These are phyloP conservation scores for Penicillium rolfsii DNA, from an alignment of 2,329 filamentous ascomycete species.

Conservation along the genomic window DNA sequence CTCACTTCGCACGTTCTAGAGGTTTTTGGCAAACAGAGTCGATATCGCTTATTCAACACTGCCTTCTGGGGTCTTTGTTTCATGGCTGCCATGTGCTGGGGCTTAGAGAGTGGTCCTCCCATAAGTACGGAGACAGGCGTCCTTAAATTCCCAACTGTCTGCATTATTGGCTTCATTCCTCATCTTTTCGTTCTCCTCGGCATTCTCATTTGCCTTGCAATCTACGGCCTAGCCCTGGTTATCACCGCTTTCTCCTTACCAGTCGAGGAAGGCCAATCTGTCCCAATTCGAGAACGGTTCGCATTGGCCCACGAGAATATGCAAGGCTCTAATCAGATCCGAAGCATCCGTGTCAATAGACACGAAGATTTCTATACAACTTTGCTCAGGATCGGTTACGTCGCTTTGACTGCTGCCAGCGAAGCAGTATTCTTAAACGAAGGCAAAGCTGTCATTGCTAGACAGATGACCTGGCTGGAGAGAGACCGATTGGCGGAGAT, in stretches of 20 bases:
- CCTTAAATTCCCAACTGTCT: conserved; percentile 88
- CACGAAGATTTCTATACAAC: conserved; percentile 97
- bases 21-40: conserved; percentile 76
- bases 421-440: conserved; percentile 96
- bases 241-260: conserved; percentile 73
- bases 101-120: conserved; percentile 59
- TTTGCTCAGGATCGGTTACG: conserved; percentile 82
- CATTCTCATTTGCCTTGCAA: conserved; percentile 72
- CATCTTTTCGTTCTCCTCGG: conserved; percentile 85
- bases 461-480: conserved; percentile 85
- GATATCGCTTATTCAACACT: conserved; percentile 81
- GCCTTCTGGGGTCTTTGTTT: conserved; percentile 89
- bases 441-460: conserved; percentile 73
- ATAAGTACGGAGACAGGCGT: conserved; percentile 60
- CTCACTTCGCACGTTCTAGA: conserved; percentile 82
- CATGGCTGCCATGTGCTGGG: conserved; percentile 82
- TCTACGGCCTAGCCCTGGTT: conserved; percentile 76
- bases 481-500: conserved; percentile 81
- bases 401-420: conserved; percentile 86
- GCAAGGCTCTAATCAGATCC: conserved; percentile 86
- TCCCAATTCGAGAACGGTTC: conserved; percentile 64
- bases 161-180: conserved; percentile 91
- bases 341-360: conserved; percentile 76
- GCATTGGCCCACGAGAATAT: conserved; percentile 79
- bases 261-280: conserved; percentile 49